Evolutionary conservation across 345 rosid genomes (phyloP), one percentile per base, ranked within the genome.

Genomic region (Eucalyptus virginea): DNA sequence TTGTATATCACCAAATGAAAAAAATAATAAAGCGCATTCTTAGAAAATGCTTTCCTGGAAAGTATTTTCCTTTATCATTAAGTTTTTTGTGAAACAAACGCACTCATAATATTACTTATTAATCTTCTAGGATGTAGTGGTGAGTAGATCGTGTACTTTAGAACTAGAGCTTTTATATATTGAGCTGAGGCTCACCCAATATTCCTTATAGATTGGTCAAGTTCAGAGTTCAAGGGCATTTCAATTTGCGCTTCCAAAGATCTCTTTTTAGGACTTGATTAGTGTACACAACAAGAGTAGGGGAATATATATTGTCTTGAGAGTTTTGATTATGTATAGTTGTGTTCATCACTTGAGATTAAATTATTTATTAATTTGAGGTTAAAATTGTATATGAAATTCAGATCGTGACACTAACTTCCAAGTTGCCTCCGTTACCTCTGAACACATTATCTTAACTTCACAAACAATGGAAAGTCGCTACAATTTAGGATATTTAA

Each of bases 1-100:
- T 50, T 50, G 16, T 49, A 14, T 50, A 50, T 50, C 2, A 50
- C 21, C 8, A 50, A 6, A 50, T 50, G 52, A 50, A 16, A 50
- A 16, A 0, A 50, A 50, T n/a, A 49, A 50, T 3, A 50, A 50
- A 50, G 0, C 3, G 2, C 16, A 50, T 16, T 16, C 8, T 50
- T 50, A 50, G 8, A 50, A 50, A 50, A 50, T 50, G 8, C 0
- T 50, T 50, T 50, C 8, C 19, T 0, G 8, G 0, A 49, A 50
- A 50, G 52, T 2, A 16, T 50, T 50, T 50, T 50, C 8, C 8
- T 50, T 50, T 50, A 50, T 16, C 2, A 16, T 16, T 0, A 2
- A 50, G 52, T 50, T 50, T 50, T 50, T 16, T 1, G 1, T 50
- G 19, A 16, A 50, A 50, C 19, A 16, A 50, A 50, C 3, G 0